Percentiles rank a stretch among this genome's conserved stretches.
phyloP scores from a whole-genome alignment of 2,329 filamentous ascomycete species.

The Cladosporium colombiae region DNA sequence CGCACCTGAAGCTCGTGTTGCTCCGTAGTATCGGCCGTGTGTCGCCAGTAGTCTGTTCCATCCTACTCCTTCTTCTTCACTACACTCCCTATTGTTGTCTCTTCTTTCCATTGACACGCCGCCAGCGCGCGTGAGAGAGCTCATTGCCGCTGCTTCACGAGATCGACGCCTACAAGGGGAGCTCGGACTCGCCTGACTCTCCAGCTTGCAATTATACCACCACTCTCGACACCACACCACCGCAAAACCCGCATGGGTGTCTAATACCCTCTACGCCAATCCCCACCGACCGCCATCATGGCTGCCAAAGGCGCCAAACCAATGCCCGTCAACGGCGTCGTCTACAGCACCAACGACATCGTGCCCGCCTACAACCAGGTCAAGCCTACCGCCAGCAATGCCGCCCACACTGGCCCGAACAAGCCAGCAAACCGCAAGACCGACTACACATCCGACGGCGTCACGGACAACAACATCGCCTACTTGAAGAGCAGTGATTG shows the following conservation, averaged over 20 bases:
- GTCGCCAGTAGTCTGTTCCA: neutral
- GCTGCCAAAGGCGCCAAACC: constrained; percentile 17
- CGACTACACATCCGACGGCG: constrained; percentile 75
- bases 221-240: constrained; percentile 3
- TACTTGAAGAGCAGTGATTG: constrained; percentile 82
- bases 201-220: neutral
- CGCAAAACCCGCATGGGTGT: constrained; percentile 3
- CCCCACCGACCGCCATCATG: constrained; percentile 6
- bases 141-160: neutral
- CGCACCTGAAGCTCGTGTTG: neutral
- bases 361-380: constrained; percentile 14
- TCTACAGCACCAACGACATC: constrained; percentile 12
- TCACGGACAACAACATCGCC: constrained; percentile 90
- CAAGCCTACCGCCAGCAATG: neutral
- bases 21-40: neutral
- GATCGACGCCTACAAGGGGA: constrained; percentile 14
- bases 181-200: constrained; percentile 11
- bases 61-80: neutral
- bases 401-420: constrained; percentile 32
- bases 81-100: neutral
- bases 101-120: neutral
- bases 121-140: neutral
- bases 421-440: constrained; percentile 37
- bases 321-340: constrained; percentile 16
- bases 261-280: neutral